Base-by-base conservation (phyloP, 805 yeast genomes). In the Blastobotrys robertii region DNA sequence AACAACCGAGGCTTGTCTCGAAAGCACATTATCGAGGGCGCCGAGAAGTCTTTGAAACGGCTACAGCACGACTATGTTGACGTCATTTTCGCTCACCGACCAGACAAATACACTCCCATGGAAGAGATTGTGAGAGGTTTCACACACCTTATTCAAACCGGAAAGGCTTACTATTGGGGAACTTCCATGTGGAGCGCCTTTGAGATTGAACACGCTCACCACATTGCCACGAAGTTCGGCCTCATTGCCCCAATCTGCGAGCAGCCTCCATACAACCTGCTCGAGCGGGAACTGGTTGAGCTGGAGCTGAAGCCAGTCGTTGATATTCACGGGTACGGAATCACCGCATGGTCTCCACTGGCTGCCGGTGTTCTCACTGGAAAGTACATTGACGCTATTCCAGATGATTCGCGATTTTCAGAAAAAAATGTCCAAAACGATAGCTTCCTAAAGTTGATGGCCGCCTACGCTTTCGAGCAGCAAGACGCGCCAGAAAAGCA, bases 111-210 rank as follows among this genome's bases (percentile, higher is more conserved):
- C 34, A 53, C 57, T 9, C 60, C 60, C 13, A 58, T 58, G 50
- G 62, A 58, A 44, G 62, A 58, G 47, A 52, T 59, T 19, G 63
- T 58, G 12, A 56, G 63, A 12, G 62, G 51, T 9, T 58, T 58
- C 48, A 58, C 58, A 30, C 57, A 58, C 44, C 43, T 59, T 30
- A 59, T 58, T 36, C 44, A 44, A 22, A 56, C 53, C 35, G 63
- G 63, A 34, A 57, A 58, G 48, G 63, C 63, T 10, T 39, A 46
- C 34, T 58, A 58, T 52, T 58, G 63, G 63, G 63, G 60, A 2
- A 58, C 63, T 3, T 54, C 57, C 8, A 58, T 57, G 52, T 58
- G 63, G 63, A 44, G 48, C 16, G 60, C 63, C 11, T 58, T 45
- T 36, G 60, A 58, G 43, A 58, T 58, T 42, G 63, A 58, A 51